phyloP scores from a whole-genome alignment of 164 flowering plant species.

The Tetrastigma voinierianum region DNA sequence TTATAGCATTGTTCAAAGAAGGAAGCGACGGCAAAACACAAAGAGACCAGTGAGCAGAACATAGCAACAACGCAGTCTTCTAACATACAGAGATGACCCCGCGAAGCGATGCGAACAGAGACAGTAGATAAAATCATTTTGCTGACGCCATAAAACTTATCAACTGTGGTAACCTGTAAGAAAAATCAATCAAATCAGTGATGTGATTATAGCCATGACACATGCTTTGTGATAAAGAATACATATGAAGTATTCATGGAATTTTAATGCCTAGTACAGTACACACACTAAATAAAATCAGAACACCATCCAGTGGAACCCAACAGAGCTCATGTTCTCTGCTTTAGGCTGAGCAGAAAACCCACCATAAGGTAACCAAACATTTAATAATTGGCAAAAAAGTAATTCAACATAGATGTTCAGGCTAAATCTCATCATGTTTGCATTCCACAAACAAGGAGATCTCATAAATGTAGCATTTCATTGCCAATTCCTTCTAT shows the following conservation, averaged over 20 bases:
- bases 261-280: background rate
- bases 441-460: too few species aligned
- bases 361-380: too few species aligned
- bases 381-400: too few species aligned
- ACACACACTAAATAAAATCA: background rate
- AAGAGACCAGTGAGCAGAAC: constrained; percentile 95
- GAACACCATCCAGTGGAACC: background rate
- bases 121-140: constrained; percentile 85
- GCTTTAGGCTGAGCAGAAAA: background rate
- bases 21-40: constrained; percentile 84
- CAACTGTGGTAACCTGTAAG: constrained; percentile 85
- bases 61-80: constrained; percentile 97
- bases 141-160: constrained; percentile 99
- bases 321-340: background rate
- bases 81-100: constrained; percentile 97
- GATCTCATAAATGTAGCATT: too few species aligned
- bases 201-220: background rate
- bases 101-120: constrained; percentile 96
- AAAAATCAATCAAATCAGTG: background rate
- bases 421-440: too few species aligned
- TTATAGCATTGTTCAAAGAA: constrained; percentile 93
- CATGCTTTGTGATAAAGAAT: background rate
- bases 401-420: too few species aligned
- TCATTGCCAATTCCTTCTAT: too few species aligned
- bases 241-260: background rate